Conservation (phyloP, 1,284 basidiomycete species). For the Porogramme epimiltina region DNA sequence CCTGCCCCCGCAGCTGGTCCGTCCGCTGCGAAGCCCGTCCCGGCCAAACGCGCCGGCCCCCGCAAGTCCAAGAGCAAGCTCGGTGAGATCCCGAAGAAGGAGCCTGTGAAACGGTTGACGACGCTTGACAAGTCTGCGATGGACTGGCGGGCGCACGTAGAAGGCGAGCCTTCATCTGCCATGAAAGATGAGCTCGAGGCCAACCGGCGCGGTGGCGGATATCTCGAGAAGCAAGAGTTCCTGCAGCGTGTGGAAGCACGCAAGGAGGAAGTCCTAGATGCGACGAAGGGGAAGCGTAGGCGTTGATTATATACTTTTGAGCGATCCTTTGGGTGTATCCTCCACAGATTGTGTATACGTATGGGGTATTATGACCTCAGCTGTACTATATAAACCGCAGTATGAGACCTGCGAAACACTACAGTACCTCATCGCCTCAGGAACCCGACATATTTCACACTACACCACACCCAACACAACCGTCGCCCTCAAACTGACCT, state of each 20-base stretch:
- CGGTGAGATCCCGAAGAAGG: constrained; percentile 45
- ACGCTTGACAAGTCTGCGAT: constrained; percentile 82
- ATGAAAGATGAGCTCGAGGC: constrained; percentile 72
- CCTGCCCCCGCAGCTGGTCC: constrained; percentile 22
- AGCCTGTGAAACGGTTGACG: constrained; percentile 72
- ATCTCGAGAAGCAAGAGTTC: constrained; percentile 82
- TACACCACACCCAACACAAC: constrained; percentile 75
- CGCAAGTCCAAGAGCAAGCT: constrained; percentile 63
- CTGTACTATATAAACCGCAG: too few relatives aligned
- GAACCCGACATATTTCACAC: too few relatives aligned
- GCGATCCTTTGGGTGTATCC: too few relatives aligned
- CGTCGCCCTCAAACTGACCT: constrained; percentile 72
- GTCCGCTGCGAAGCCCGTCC: background rate
- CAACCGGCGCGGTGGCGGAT: constrained; percentile 72
- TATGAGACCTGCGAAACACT: too few relatives aligned
- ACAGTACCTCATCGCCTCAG: too few relatives aligned
- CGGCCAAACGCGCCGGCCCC: constrained; percentile 53
- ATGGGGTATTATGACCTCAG: too few relatives aligned
- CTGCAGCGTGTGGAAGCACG: constrained; percentile 71
- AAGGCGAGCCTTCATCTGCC: constrained; percentile 37
- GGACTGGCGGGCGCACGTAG: constrained; percentile 78
- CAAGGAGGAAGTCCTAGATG: constrained; percentile 64
- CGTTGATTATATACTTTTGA: constrained; percentile 30
- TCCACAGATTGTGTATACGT: background rate
- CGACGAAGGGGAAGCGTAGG: constrained; percentile 59